Evolutionary conservation across 345 rosid genomes (phyloP).

Genomic region (Xanthoceras sorbifolium): DNA sequence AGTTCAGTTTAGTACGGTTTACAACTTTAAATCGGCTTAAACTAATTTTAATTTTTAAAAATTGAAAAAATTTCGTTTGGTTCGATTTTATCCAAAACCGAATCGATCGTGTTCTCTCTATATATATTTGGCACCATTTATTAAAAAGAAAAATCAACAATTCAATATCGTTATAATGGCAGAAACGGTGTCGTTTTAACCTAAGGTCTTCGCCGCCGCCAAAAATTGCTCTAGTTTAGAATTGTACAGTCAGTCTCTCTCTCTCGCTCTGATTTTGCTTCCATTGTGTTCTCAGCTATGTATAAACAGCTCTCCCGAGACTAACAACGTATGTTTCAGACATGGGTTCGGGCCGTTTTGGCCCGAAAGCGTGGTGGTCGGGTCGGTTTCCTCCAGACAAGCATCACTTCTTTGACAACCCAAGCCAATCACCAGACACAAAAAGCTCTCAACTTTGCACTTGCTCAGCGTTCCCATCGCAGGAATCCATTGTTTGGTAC

Average conservation of each 20-base stretch:
- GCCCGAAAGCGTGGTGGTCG: neutral
- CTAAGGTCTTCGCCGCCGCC: neutral
- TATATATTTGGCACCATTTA: too few species aligned
- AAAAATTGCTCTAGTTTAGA: neutral
- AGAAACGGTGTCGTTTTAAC: neutral
- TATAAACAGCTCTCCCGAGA: neutral
- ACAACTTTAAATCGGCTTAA: too few species aligned
- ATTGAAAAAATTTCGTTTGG: too few species aligned
- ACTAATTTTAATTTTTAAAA: too few species aligned
- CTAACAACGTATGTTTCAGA: slow-evolving; percentile 7
- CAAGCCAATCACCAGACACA: neutral
- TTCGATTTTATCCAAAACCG: too few species aligned
- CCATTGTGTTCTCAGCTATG: neutral
- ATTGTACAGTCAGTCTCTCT: neutral
- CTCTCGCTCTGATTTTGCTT: neutral
- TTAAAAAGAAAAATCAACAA: too few species aligned
- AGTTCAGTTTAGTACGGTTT: too few species aligned
- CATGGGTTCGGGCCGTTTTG: slow-evolving; percentile 7
- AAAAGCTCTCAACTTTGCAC: neutral
- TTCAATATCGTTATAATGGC: neutral
- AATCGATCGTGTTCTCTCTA: too few species aligned
- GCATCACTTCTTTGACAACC: slow-evolving; percentile 1
- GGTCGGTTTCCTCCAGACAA: neutral
- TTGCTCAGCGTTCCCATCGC: neutral
- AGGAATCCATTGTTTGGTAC: neutral